Base-by-base conservation (phyloP, 306 rosid genomes). In the Pueraria montana region DNA sequence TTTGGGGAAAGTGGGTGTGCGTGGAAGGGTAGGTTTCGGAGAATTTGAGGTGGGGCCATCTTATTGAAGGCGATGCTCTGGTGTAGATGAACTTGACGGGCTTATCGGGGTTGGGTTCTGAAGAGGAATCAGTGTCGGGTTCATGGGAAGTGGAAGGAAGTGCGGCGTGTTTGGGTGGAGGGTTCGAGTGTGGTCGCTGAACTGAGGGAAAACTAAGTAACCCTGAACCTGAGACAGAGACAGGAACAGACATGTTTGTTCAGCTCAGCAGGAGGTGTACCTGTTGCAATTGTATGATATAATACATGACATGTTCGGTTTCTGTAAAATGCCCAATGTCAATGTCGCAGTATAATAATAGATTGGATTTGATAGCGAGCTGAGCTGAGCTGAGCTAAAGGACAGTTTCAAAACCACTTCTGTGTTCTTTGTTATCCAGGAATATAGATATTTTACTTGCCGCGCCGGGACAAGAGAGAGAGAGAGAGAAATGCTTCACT, bases 41-140 rank as follows among this genome's bases (percentile, higher is more conserved):
- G 84, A 93, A 89, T 21, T 90, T 92, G 23, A 91, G 76, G 71
- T 91, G 74, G 61, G 99, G 99, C 91, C 93, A 92, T 86, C 98
- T 86, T 66, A 92, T 82, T 16, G 97, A 93, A 66, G 99, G 97
- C 12, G 98, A 93, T 20, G 98, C 99, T 95, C 99, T 88, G 75
- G 89, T 89, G 46, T 95, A 95, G 8, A 80, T 87, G 59, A 95
- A 95, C 58, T 86, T 40, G 63, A 46, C 32, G 49, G 40, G 13
- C 13, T n/a, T 66, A n/a, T 8, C 76, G 16, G 1, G 43, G 18
- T 48, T 53, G 70, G 82, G 20, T 75, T 62, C 82, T 12, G 82
- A 78, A 32, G 92, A 69, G 21, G 34, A 23, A 43, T 56, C 53
- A 13, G 66, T 48, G 34, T 76, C 46, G 0, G 30, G 4, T 20